Evolutionary conservation across 1,284 basidiomycete genomes (phyloP), one percentile per base, ranked within the genome.

Genomic region (Ganoderma multipileum): DNA sequence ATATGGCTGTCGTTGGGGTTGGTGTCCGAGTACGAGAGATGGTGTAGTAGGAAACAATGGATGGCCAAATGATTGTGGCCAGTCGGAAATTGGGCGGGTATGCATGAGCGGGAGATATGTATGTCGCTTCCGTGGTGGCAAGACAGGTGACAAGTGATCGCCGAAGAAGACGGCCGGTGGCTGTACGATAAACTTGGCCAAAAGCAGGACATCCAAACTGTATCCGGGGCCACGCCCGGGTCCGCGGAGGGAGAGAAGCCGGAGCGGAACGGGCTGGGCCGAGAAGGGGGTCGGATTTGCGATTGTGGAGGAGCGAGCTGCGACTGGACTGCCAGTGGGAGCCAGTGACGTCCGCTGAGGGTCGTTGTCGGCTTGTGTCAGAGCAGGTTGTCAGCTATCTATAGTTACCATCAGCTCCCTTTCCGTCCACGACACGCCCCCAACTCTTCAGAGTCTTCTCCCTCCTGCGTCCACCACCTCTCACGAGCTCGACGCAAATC

Each of bases 351-450:
- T 47, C n/a, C n/a, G n/a, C n/a, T 11, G 44, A 11, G 44, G n/a
- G 9, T 47, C 9, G 41, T 38, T 16, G 39, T 42, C 39, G 47
- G 30, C 26, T 54, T 54, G 33, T 52, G 28, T 30, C 44, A 39
- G 47, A 42, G 44, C n/a, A 9, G 36, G 54, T 23, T 39, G 52
- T 47, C 42, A 59, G 54, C 58, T 33, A 63, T 55, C 64, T 68
- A 52, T 68, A 52, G 68, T 70, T 69, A 66, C 68, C 68, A 68
- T 58, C 55, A 58, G 28, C 12, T 28, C 63, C 11, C 54, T 14
- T 42, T 36, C n/a, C 26, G 47, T 55, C 62, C 42, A 20, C 54
- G 38, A 39, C 38, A 14, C 38, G 9, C 60, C 64, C 23, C 63
- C 30, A 39, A 39, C 63, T 50, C 55, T 38, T 58, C 57, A n/a